Percentiles rank a stretch among this genome's conserved stretches.
Evolutionary conservation across 2,329 filamentous ascomycete genomes (phyloP).

Genomic region (Tolypocladium nubicola): DNA sequence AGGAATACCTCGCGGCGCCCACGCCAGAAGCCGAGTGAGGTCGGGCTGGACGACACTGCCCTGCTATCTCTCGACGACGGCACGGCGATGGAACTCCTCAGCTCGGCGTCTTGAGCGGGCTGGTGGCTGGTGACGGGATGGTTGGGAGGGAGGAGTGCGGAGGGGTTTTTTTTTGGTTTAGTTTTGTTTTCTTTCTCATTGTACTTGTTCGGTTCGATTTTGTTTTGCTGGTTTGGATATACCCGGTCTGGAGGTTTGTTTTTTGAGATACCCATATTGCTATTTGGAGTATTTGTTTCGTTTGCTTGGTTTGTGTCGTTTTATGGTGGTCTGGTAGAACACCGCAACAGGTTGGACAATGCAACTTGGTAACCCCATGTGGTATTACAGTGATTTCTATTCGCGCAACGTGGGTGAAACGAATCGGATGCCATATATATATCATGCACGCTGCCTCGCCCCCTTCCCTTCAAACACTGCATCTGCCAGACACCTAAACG

Average conservation of each 20-base stretch:
- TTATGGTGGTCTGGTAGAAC: background rate
- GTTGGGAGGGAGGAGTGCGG: no score
- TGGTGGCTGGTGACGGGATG: no score
- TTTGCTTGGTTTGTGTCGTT: background rate
- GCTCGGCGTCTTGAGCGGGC: no score
- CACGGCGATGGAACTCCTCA: no score
- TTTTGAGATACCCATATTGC: background rate
- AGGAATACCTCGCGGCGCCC: background rate
- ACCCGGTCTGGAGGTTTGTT: background rate
- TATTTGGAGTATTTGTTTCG: background rate
- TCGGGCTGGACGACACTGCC: background rate
- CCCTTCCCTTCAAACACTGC: background rate
- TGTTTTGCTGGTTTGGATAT: background rate
- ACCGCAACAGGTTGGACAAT: background rate
- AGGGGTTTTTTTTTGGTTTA: background rate
- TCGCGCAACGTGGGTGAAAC: background rate
- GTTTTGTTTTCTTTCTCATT: no score
- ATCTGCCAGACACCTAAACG: constrained; percentile 12
- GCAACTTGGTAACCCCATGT: background rate
- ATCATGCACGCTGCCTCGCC: background rate
- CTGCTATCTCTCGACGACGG: no score
- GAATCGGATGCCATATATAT: background rate
- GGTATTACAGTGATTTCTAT: background rate
- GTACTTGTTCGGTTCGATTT: background rate
- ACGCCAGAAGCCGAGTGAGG: background rate